These are phyloP conservation scores for Exophiala mesophila DNA, from an alignment of 2,329 filamentous ascomycete genomes.

Conservation along the genomic window DNA sequence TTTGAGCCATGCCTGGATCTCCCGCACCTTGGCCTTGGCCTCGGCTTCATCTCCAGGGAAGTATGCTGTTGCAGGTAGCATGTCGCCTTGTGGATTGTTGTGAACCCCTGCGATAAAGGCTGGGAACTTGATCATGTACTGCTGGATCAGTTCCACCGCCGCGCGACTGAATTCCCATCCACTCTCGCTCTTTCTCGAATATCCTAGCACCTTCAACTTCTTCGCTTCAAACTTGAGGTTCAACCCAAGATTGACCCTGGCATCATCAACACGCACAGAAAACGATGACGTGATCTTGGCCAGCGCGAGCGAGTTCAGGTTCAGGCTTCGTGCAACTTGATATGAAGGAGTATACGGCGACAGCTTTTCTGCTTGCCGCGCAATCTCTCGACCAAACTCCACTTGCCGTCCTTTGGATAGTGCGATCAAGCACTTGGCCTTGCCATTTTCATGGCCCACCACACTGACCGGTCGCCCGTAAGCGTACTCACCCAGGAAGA, in stretches of 20 bases:
- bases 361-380: conserved; percentile 61
- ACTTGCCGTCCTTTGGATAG: conserved; percentile 66
- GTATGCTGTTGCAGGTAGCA: conserved; percentile 78
- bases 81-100: conserved; percentile 76
- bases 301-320: conserved; percentile 77
- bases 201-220: conserved; percentile 92
- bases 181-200: conserved; percentile 76
- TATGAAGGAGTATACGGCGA: conserved; percentile 82
- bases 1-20: conserved; percentile 92
- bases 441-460: conserved; percentile 65
- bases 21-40: conserved; percentile 78
- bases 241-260: conserved; percentile 83
- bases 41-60: conserved; percentile 60
- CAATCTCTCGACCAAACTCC: conserved; percentile 75
- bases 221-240: conserved; percentile 96
- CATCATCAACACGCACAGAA: conserved; percentile 72
- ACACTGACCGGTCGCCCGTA: conserved; percentile 90
- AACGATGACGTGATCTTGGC: conserved; percentile 97
- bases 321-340: conserved; percentile 75
- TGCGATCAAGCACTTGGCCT: conserved; percentile 74
- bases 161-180: conserved; percentile 95
- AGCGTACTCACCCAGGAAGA: conserved; percentile 90
- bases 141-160: conserved; percentile 71
- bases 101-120: conserved; percentile 91
- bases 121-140: conserved; percentile 92